Evolutionary conservation across 305 asterid species (phyloP).

Genomic region (Fraxinus paxiana): DNA sequence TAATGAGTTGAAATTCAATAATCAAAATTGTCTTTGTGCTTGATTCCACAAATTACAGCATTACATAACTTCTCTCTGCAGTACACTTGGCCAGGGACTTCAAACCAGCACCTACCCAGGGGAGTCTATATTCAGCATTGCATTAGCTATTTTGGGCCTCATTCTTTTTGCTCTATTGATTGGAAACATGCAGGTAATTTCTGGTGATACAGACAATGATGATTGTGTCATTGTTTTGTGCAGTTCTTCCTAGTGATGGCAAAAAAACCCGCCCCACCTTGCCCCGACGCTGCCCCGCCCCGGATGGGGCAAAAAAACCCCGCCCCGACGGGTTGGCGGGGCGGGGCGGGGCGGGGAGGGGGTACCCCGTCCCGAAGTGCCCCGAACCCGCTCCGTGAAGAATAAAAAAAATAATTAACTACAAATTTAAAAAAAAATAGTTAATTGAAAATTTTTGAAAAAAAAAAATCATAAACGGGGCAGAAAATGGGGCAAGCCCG

Average conservation of each 20-base stretch:
- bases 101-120: constrained; percentile 94
- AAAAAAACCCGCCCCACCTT: no score
- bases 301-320: no score
- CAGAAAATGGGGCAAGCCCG: no score
- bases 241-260: not conserved
- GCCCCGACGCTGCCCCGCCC: no score
- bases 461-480: no score
- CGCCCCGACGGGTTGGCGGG: no score
- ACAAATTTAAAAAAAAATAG: no score
- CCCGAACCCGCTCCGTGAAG: no score
- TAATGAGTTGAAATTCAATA: not conserved
- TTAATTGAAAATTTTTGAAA: no score
- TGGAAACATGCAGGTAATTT: constrained; percentile 98
- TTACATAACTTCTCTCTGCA: constrained; percentile 34
- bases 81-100: constrained; percentile 99
- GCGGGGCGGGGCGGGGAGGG: no score
- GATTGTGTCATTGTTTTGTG: not conserved
- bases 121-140: constrained; percentile 92
- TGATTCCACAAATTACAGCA: not conserved
- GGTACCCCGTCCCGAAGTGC: no score
- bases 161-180: constrained; percentile 94
- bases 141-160: constrained; percentile 92
- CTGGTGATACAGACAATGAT: not conserved
- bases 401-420: no score
- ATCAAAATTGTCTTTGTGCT: not conserved